Base-by-base conservation (phyloP, 352 stramenopile genomes). In the Pythium myriotylum region DNA sequence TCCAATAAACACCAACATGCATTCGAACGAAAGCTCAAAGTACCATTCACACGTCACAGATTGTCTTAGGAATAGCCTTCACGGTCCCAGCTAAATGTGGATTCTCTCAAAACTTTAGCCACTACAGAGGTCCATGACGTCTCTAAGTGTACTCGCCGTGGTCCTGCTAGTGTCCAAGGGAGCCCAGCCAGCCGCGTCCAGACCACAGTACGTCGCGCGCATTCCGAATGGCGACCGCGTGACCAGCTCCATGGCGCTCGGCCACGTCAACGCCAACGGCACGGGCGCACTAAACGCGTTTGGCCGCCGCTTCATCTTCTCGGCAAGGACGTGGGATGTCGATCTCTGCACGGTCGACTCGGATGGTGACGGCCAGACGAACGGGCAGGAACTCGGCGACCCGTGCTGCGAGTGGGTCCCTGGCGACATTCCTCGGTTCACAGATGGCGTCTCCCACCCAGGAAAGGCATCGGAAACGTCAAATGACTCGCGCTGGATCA, bases 361-460 rank as follows among this genome's bases (percentile, higher is more conserved):
- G n/a, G n/a, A n/a, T n/a, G n/a, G n/a, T n/a, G n/a, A n/a, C n/a
- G n/a, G n/a, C n/a, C n/a, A n/a, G n/a, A n/a, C n/a, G n/a, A n/a
- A n/a, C n/a, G n/a, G n/a, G n/a, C n/a, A n/a, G n/a, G n/a, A n/a
- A 42, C 63, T 89, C 2, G 81, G 77, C 17, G 81, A 89, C 57
- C 79, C 77, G 27, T 72, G 67, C 63, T 88, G 77, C 50, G 17
- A 50, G 27, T 85, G 70, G 68, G 56, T 12, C 0, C n/a, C n/a
- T n/a, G n/a, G n/a, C n/a, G n/a, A n/a, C n/a, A n/a, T n/a, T n/a
- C n/a, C n/a, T n/a, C n/a, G n/a, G n/a, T n/a, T n/a, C 29, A 57
- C 46, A 13, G 19, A 19, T 1, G 58, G 49, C 7, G 27, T 72
- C 19, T 72, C 67, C 10, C 29, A 74, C 27, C 62, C 60, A 1